Evolutionary conservation across 176 grass and related monocot genomes (phyloP).

Genomic region (Oryza nivara): DNA sequence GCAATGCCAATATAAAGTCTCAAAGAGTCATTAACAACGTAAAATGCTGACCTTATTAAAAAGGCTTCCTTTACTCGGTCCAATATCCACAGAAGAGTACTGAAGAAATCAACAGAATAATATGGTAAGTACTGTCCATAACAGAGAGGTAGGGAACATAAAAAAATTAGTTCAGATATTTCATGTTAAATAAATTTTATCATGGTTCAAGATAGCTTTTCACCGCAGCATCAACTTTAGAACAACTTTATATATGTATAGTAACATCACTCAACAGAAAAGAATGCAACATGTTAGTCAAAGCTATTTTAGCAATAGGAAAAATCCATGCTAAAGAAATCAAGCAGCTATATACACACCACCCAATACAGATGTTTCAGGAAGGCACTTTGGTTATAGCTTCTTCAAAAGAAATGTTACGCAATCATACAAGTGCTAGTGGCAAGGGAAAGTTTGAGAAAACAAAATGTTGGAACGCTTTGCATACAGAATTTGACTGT

Average conservation of each 20-base stretch:
- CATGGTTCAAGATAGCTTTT: background rate
- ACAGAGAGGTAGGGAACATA: background rate
- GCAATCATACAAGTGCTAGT: too few relatives aligned
- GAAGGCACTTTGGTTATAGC: background rate
- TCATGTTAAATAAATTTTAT: background rate
- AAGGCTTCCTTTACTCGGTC: constrained; percentile 68
- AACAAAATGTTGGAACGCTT: background rate
- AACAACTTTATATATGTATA: background rate
- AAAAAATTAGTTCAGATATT: background rate
- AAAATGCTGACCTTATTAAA: constrained; percentile 72
- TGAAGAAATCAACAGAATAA: constrained; percentile 50
- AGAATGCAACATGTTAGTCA: background rate
- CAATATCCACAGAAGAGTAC: constrained; percentile 68
- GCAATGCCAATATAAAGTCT: background rate
- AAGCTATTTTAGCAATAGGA: constrained; percentile 16
- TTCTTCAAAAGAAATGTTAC: background rate
- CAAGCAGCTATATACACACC: background rate
- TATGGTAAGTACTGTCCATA: background rate
- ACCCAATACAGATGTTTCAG: background rate
- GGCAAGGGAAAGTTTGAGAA: too few relatives aligned
- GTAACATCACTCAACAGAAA: background rate
- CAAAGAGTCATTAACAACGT: background rate
- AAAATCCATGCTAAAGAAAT: background rate
- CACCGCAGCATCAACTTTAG: background rate
- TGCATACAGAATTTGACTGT: background rate